Evolutionary conservation across 2,329 filamentous ascomycete genomes (phyloP).

Genomic region (Orbilia brochopaga): DNA sequence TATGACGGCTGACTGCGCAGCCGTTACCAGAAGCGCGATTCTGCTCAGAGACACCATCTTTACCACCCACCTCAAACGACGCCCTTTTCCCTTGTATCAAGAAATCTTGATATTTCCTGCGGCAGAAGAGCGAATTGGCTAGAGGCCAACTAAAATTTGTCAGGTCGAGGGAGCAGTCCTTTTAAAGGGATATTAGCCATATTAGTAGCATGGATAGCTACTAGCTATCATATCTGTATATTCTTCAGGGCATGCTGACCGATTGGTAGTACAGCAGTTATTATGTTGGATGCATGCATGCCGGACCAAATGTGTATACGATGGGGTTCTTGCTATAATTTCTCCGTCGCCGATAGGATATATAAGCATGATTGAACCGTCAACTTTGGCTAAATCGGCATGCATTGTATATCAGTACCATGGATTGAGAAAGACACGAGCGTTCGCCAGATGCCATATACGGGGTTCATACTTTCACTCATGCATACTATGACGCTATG

Average conservation of each 20-base stretch:
- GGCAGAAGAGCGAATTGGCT: background rate
- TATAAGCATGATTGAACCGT: constrained; percentile 22
- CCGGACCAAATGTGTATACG: too few species aligned
- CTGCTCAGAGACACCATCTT: constrained; percentile 46
- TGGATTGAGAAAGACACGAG: too few species aligned
- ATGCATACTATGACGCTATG: constrained; percentile 1
- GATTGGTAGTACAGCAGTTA: too few species aligned
- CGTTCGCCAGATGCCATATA: background rate
- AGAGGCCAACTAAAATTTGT: constrained; percentile 36
- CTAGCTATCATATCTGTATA: constrained; percentile 44
- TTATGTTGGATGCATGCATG: too few species aligned
- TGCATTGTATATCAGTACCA: background rate
- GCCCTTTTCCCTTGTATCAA: background rate
- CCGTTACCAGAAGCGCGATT: constrained; percentile 33
- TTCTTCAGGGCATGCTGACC: too few species aligned
- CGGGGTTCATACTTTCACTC: background rate
- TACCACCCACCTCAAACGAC: constrained; percentile 2
- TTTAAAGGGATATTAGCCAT: constrained; percentile 17
- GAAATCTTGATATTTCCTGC: background rate
- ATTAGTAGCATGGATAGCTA: background rate
- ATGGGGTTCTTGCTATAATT: constrained; percentile 44
- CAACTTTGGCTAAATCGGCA: constrained; percentile 33
- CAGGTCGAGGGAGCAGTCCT: constrained; percentile 12
- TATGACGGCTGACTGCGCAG: constrained; percentile 32
- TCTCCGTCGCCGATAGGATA: constrained; percentile 30